Base-by-base conservation (phyloP, 2,329 filamentous ascomycete genomes). In the Nemania serpens region DNA sequence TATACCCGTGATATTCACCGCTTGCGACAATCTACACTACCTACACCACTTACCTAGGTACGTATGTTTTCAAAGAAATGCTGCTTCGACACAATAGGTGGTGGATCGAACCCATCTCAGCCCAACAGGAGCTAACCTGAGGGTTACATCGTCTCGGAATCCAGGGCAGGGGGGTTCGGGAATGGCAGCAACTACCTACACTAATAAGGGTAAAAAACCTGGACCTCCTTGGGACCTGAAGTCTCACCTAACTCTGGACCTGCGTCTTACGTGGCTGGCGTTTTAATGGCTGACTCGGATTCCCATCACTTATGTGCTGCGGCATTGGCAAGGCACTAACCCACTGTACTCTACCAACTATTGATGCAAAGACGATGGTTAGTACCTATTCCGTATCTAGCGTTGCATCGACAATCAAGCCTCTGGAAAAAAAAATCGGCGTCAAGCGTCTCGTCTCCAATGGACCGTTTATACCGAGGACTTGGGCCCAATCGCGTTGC, bases 111-210 rank as follows among this genome's bases (percentile, higher is more conserved):
- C 37, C 63, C 50, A 42, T 34, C 55, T 55, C 53, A 64, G 47
- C 55, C 55, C 55, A 64, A 43, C 57, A 66, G 62, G 65, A 65
- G 58, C 62, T 67, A 65, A 56, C 47, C 52, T 58, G 59, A 62
- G 42, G 55, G 36, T 47, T 58, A 41, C 33, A 18, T 22, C 17
- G 43, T 18, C 36, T 48, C 33, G 54, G 36, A 37, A 18, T 20
- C 29, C 12, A 52, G 41, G 50, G 55, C 34, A 62, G 42, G 55
- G 58, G 57, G 22, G 25, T 5, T 55, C 51, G 59, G 59, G 39
- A 62, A 54, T 50, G 37, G 58, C 22, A 50, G 41, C 48, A 53
- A 45, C 46, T 48, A 33, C 47, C 10, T 33, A 34, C 18, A 34
- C 43, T 55, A 46, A 47, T 45, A 51, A 18, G 37, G 25, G 7